Evolutionary conservation across 75 land plant genomes (phyloP), one percentile per base, ranked within the genome.

Genomic region (Isoetes taiwanensis): DNA sequence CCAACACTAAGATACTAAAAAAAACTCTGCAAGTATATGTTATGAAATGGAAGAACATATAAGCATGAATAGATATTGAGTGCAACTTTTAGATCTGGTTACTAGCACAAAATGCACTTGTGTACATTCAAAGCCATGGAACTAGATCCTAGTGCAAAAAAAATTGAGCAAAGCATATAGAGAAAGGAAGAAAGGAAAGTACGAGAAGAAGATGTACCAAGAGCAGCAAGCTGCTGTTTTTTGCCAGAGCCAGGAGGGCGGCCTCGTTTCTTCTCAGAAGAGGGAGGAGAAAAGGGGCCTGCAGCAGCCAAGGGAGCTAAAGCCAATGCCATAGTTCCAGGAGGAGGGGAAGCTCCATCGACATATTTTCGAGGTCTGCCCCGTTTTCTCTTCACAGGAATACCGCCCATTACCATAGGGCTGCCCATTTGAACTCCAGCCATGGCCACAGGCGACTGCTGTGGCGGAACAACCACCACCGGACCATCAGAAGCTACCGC

Each of bases 321-420:
- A 4, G 57, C 62, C 57, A 64, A 59, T 29, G 67, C 30, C 43
- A 63, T 48, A 21, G 41, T 68, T 4, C 71, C 71, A 64, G n/a
- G 59, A 43, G 33, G 61, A 28, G 23, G 32, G 20, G 43, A 58
- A 63, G n/a, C n/a, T 58, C 79, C 82, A n/a, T 73, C 16, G 71
- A 67, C 67, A 40, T 84, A 84, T 75, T 84, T 84, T 30, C 88
- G 69, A 10, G 88, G 88, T 43, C 88, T 68, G 0, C 96, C 96
- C 25, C 96, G 70, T 72, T 90, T 90, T 52, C 81, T 70, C 78
- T 78, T 85, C 9, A 5, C 63, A 35, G 73, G 64, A 58, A 67
- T 32, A 31, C 38, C 57, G 26, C 60, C 40, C 11, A 56, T 35
- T 10, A 28, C 59, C 34, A 53, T 28, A 14, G 55, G 17, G 40